Evolutionary conservation across 768 basidiomycete species (phyloP).

Genomic region (Flagelloscypha sp.): DNA sequence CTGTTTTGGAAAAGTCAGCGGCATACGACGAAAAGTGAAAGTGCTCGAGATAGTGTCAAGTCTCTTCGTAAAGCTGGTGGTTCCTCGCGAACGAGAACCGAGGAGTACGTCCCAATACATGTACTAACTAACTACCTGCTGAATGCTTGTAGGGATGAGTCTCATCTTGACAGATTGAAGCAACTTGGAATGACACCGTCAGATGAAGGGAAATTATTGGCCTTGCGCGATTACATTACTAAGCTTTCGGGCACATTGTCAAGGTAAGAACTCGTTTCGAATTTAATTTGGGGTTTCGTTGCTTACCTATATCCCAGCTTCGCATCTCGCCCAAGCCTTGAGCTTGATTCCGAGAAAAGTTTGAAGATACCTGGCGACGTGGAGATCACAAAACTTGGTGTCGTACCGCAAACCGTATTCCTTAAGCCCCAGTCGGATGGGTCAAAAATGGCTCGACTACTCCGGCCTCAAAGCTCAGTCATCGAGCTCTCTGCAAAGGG

Average conservation of each 20-base stretch:
- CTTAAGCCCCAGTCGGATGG: conserved; percentile 51
- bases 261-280: conserved; percentile 40
- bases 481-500: too few relatives aligned
- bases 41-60: conserved; percentile 64
- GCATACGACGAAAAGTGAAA: conserved; percentile 46
- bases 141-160: conserved; percentile 55
- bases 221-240: conserved; percentile 81
- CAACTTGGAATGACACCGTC: conserved; percentile 77
- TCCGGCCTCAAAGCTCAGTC: too few relatives aligned
- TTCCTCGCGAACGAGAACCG: conserved; percentile 48
- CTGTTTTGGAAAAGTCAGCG: conserved; percentile 67
- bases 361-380: conserved; percentile 60
- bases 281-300: neutral
- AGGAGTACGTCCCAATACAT: conserved; percentile 56
- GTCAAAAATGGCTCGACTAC: conserved; percentile 22
- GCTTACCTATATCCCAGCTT: conserved; percentile 37
- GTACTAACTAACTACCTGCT: neutral
- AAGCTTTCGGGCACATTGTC: conserved; percentile 75
- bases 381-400: conserved; percentile 79
- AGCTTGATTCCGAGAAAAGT: conserved; percentile 54
- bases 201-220: conserved; percentile 82
- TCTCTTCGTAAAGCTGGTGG: conserved; percentile 48
- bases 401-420: conserved; percentile 89
- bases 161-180: conserved; percentile 67
- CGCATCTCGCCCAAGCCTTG: conserved; percentile 51